Percentiles rank a stretch among this genome's conserved stretches.
These are phyloP conservation scores for Erythrobasidium hasegawianum DNA, from an alignment of 1,284 basidiomycete genomes.

Conservation along the genomic window DNA sequence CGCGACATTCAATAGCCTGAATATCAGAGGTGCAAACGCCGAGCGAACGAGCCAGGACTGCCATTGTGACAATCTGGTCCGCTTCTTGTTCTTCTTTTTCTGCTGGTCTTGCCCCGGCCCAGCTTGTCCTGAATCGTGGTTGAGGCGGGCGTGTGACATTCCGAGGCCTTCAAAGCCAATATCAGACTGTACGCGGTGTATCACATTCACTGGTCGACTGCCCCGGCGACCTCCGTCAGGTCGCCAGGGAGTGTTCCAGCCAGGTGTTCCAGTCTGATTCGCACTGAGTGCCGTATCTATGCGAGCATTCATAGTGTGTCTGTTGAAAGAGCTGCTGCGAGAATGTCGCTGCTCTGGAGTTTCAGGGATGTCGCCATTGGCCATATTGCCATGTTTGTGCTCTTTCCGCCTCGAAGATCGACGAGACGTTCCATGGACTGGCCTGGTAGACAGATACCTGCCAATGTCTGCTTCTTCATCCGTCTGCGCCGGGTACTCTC, in stretches of 20 bases:
- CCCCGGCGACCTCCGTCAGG: neutral
- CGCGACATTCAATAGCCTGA: slow-evolving; percentile 75
- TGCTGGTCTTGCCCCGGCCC: slow-evolving; percentile 34
- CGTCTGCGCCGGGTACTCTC: neutral
- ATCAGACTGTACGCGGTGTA: slow-evolving; percentile 4
- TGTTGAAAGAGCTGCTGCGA: neutral
- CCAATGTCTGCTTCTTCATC: neutral
- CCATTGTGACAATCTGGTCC: slow-evolving; percentile 43
- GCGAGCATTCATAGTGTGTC: slow-evolving; percentile 2
- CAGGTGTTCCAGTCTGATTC: slow-evolving; percentile 5
- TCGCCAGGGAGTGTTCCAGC: slow-evolving; percentile 3
- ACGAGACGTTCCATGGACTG: neutral
- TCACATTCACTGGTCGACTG: neutral
- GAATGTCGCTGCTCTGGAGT: too few relatives aligned
- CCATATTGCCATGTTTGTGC: too few relatives aligned
- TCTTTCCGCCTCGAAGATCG: neutral
- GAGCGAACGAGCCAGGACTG: slow-evolving; percentile 49
- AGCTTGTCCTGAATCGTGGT: slow-evolving; percentile 15
- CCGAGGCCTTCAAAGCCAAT: neutral
- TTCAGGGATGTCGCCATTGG: too few relatives aligned
- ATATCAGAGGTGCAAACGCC: slow-evolving; percentile 59
- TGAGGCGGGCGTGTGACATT: neutral
- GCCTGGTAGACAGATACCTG: neutral
- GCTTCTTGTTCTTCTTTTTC: slow-evolving; percentile 48
- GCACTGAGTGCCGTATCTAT: neutral